Conservation (phyloP, 345 rosid species). For the Chamaenerion angustifolium region DNA sequence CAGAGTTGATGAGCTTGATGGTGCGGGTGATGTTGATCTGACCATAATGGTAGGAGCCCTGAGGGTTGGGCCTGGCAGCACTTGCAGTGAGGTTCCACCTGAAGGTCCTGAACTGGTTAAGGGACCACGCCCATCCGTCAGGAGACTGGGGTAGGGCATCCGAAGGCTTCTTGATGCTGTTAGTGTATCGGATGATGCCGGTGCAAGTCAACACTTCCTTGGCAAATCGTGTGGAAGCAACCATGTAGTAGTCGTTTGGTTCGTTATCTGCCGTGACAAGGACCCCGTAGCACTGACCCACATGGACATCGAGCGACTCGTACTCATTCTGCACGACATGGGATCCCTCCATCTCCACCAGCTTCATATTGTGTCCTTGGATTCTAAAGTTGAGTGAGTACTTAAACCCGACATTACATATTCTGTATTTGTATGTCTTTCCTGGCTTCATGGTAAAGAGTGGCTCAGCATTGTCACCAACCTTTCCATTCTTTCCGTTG, state of each 20-base stretch:
- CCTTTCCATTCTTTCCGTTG: constrained; percentile 12
- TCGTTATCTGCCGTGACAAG: constrained; percentile 15
- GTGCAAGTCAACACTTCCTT: constrained; percentile 12
- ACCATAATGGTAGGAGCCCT: constrained; percentile 27
- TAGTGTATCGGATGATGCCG: constrained; percentile 12
- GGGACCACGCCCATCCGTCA: constrained; percentile 27
- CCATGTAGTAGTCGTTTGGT: constrained; percentile 21
- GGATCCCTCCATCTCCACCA: constrained; percentile 23
- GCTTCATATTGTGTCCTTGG: constrained; percentile 19
- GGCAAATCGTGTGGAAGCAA: constrained; percentile 19
- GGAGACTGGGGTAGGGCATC: constrained; percentile 18
- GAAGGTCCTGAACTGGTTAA: constrained; percentile 24
- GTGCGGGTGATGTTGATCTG: constrained; percentile 24
- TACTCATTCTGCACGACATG: constrained; percentile 18
- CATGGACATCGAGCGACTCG: constrained; percentile 19
- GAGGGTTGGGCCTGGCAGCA: constrained; percentile 29
- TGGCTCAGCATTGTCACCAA: constrained; percentile 11
- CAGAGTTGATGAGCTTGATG: constrained; percentile 14
- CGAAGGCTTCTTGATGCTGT: constrained; percentile 14
- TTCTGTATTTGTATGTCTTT: constrained; percentile 21
- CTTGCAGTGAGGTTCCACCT: constrained; percentile 28
- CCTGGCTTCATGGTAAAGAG: constrained; percentile 21
- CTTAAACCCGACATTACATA: constrained; percentile 21
- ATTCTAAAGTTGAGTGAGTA: constrained; percentile 19
- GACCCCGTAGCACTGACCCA: constrained; percentile 16